phyloP scores from a whole-genome alignment of 257 asterid species.

The Gentiana macrophylla region DNA sequence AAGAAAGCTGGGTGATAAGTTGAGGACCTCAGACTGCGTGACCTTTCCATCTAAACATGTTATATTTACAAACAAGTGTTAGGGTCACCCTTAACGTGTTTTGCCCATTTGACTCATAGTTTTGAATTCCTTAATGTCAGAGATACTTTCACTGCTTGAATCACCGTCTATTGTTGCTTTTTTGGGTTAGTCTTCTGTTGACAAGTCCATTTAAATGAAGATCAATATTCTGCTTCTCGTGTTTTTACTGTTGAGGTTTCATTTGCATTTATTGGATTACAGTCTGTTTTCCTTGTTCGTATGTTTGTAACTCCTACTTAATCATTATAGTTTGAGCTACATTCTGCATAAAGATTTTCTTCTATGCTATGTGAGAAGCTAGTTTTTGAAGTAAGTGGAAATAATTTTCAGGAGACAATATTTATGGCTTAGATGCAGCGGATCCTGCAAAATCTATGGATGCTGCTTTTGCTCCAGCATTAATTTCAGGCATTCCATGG shows the following conservation, averaged over 20 bases:
- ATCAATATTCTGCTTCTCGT: too few species aligned
- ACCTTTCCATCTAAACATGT: too few species aligned
- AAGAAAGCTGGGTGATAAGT: too few species aligned
- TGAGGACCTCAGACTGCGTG: too few species aligned
- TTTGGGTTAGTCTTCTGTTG: too few species aligned
- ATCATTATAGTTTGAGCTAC: background rate
- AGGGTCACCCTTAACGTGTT: too few species aligned
- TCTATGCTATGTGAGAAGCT: background rate
- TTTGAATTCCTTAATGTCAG: background rate
- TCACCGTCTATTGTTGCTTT: background rate
- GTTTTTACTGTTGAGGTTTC: too few species aligned
- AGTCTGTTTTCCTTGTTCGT: background rate
- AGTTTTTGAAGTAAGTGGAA: background rate
- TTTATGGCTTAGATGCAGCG: constrained; percentile 61
- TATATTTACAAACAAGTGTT: too few species aligned
- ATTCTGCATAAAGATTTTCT: background rate
- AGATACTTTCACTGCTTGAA: background rate
- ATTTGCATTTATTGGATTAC: too few species aligned
- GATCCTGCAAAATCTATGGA: constrained; percentile 67
- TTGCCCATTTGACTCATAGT: background rate
- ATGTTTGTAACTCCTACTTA: background rate
- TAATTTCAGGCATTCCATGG: constrained; percentile 68
- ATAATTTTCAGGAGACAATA: constrained; percentile 66
- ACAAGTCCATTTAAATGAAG: too few species aligned
- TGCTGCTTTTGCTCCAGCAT: constrained; percentile 79